A percentile compares a stretch with the other conserved stretches of the same genome.
phyloP scores from a whole-genome alignment of 345 rosid genomes.

The Laguncularia racemosa region DNA sequence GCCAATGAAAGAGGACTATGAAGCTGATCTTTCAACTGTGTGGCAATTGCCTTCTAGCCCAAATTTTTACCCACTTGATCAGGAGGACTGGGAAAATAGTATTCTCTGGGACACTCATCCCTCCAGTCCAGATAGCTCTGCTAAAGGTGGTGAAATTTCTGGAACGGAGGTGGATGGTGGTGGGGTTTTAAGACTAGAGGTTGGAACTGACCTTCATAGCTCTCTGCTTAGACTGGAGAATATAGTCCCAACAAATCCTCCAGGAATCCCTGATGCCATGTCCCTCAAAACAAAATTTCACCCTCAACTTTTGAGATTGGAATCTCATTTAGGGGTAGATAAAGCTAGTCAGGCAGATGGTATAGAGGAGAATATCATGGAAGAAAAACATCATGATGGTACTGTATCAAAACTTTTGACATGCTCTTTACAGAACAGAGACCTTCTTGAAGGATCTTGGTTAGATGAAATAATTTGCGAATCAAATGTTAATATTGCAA shows the following conservation, averaged over 20 bases:
- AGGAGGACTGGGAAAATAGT: conserved; percentile 84
- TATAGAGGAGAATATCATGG: conserved; percentile 13
- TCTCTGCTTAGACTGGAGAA: too few species aligned
- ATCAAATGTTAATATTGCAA: conserved; percentile 29
- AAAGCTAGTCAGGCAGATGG: conserved; percentile 17
- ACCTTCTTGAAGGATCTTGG: conserved; percentile 75
- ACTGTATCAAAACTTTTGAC: conserved; percentile 40
- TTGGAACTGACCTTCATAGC: conserved; percentile 8
- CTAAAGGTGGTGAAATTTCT: conserved; percentile 31
- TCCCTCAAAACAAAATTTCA: conserved; percentile 36
- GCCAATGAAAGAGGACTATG: conserved; percentile 49
- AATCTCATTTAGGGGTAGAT: conserved; percentile 39
- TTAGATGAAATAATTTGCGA: conserved; percentile 80
- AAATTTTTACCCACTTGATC: conserved; percentile 65
- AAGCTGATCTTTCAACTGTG: conserved; percentile 26
- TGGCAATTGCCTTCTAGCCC: conserved; percentile 45
- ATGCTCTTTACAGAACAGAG: conserved; percentile 47
- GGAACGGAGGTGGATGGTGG: conserved; percentile 27
- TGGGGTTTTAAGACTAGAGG: conserved; percentile 25
- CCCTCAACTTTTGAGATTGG: conserved; percentile 90
- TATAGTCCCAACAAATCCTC: too few species aligned
- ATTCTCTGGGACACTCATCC: conserved; percentile 82
- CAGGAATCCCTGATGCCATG: conserved; percentile 8
- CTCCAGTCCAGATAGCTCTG: conserved; percentile 28
- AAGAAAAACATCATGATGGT: conserved; percentile 31